Conservation (phyloP, 2,329 filamentous ascomycete genomes). For the Cercospora sojina region DNA sequence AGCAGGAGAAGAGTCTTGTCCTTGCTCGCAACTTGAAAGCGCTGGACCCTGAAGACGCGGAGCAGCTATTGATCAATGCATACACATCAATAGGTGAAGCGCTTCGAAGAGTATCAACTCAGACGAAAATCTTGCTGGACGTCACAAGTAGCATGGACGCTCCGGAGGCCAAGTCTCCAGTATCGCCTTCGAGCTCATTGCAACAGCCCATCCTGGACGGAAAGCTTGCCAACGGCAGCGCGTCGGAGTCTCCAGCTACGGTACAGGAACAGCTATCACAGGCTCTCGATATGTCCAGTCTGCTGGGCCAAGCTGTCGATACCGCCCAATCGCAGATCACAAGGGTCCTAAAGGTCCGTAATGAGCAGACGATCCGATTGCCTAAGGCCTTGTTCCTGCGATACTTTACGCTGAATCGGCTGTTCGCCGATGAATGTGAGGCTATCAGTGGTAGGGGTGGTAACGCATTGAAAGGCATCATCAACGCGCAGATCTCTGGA, state of each 20-base stretch:
- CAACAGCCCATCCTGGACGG: slow-evolving; percentile 46
- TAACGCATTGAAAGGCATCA: slow-evolving; percentile 71
- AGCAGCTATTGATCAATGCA: slow-evolving; percentile 75
- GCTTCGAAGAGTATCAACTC: slow-evolving; percentile 77
- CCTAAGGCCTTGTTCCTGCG: slow-evolving; percentile 70
- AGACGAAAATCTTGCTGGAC: slow-evolving; percentile 92
- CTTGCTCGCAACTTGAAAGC: slow-evolving; percentile 84
- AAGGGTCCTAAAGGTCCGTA: slow-evolving; percentile 73
- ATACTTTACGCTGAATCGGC: slow-evolving; percentile 77
- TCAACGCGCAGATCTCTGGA: slow-evolving; percentile 78
- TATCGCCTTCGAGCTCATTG: slow-evolving; percentile 41
- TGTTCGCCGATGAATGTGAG: slow-evolving; percentile 85
- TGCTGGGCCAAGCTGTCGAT: slow-evolving; percentile 78
- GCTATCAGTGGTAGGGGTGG: slow-evolving; percentile 77
- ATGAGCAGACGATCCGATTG: slow-evolving; percentile 69
- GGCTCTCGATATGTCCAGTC: slow-evolving; percentile 71
- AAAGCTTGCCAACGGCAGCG: slow-evolving; percentile 34
- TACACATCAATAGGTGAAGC: slow-evolving; percentile 89
- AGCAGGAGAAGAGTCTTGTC: slow-evolving; percentile 86
- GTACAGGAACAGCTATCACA: slow-evolving; percentile 73
- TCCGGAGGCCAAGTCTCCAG: slow-evolving; percentile 38
- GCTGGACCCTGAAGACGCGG: slow-evolving; percentile 79
- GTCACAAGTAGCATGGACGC: slow-evolving; percentile 73
- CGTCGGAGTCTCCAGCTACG: slow-evolving; percentile 14
- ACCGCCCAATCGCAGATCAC: slow-evolving; percentile 71